phyloP scores from a whole-genome alignment of 352 stramenopile genomes.

The Phytopythium delawarense region DNA sequence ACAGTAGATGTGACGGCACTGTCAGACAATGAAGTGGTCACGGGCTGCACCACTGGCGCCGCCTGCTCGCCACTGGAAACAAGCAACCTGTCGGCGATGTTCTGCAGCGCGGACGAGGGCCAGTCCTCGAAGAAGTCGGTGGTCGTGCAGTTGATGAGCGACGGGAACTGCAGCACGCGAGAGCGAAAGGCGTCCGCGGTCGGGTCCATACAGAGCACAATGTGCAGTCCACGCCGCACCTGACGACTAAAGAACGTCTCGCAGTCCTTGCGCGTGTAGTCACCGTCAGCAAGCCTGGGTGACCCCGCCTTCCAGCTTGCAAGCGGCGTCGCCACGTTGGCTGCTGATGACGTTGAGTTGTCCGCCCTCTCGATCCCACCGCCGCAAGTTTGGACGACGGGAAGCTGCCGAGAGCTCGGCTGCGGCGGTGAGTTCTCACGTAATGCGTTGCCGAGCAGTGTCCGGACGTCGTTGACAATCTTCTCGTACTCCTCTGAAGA shows the following conservation, averaged over 20 bases:
- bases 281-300: not conserved
- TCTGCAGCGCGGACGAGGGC: conserved; percentile 83
- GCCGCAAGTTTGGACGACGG: not conserved
- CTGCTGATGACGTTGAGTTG: not conserved
- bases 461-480: conserved; percentile 60
- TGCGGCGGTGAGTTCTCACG: not conserved
- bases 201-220: conserved; percentile 90
- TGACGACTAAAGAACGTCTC: conserved; percentile 80
- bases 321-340: not conserved
- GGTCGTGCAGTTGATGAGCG: conserved; percentile 92
- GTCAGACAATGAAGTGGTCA: not conserved
- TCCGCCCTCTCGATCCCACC: not conserved
- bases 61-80: conserved; percentile 8
- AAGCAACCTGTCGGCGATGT: conserved; percentile 67
- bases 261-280: conserved; percentile 61
- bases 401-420: not conserved
- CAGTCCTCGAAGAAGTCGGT: conserved; percentile 94
- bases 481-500: conserved; percentile 78
- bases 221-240: conserved; percentile 81
- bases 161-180: conserved; percentile 89
- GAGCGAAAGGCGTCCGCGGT: conserved; percentile 76
- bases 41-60: not conserved
- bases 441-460: conserved; percentile 18
- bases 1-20: not conserved
- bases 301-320: not conserved